Percentiles rank a stretch among this genome's conserved stretches.
These are phyloP conservation scores for Kokia cookei DNA, from an alignment of 441 rosid genomes.

Conservation along the genomic window DNA sequence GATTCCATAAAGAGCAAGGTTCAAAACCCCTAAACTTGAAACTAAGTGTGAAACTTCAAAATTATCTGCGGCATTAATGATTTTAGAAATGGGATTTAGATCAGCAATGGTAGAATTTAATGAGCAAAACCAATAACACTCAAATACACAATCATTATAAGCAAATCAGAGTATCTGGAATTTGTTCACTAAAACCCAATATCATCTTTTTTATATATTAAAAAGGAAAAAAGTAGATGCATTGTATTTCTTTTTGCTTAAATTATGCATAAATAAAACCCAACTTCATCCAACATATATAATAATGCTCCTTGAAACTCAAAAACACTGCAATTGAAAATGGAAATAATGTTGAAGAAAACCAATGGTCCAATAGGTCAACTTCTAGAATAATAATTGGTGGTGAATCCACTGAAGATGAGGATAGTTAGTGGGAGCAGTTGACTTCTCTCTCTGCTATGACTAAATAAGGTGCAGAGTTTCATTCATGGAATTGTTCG, in stretches of 20 bases:
- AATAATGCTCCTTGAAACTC: neutral
- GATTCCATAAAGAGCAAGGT: neutral
- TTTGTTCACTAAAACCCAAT: neutral
- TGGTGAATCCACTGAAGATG: slow-evolving; percentile 39
- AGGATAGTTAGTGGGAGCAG: neutral
- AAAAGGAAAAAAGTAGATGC: neutral
- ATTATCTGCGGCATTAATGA: neutral
- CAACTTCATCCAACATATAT: neutral
- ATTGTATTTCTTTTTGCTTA: neutral
- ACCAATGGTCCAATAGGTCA: slow-evolving; percentile 25
- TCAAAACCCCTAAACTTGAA: neutral
- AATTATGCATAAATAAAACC: neutral
- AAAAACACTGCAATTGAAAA: neutral
- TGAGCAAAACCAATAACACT: neutral
- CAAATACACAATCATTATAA: neutral
- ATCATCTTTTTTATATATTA: neutral
- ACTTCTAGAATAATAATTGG: slow-evolving; percentile 42
- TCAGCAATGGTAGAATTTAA: neutral
- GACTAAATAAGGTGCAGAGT: neutral
- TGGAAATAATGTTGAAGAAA: neutral
- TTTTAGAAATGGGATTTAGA: neutral
- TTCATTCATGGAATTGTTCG: neutral
- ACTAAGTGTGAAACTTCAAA: neutral
- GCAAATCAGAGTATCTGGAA: neutral
- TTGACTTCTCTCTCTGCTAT: neutral